Base-by-base conservation (phyloP, 1,284 basidiomycete species). In the Cryptococcus sp. region DNA sequence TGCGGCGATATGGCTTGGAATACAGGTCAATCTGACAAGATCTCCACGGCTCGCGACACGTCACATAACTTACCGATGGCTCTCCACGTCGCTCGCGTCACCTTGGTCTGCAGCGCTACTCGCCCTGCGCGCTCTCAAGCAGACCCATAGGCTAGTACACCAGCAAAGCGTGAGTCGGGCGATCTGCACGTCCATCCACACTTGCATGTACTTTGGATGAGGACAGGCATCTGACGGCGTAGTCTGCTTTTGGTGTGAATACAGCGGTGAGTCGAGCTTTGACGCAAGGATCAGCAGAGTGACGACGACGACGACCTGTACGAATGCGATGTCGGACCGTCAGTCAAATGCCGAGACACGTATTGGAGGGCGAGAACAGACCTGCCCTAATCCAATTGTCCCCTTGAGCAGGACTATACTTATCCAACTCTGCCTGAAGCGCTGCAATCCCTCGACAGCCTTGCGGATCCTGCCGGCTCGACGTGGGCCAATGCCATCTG, bases 371-470 rank as follows among this genome's bases (percentile, higher is more conserved):
- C 6, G 15, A 15, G 11, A 25, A 63, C 67, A 47, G 45, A 72
- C 71, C 50, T 72, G 71, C 23, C 63, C 66, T 7, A 72, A 42
- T 17, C 62, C 66, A 10, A 72, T 56, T 3, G 64, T 60, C 7
- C 56, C 64, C 57, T 72, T 72, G 35, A 72, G 50, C 0, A 71
- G 22, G 54, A 71, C 62, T 44, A 71, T 53, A 42, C 64, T 65
- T 1, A 67, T 54, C 64, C 68, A 66, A 23, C 64, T 67, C 50
- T 68, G 56, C 56, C 66, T 72, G 63, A 72, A 71, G 11, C 62
- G 42, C 49, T 68, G 60, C 16, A 72, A 49, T 3, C 68, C 62
- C 1, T 47, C 65, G 40, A 72, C 45, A 19, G 66, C 68, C 1
- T 61, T 57, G 42, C 57, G 44, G n/a, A 56, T 35, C 31, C 5